Percentiles rank a stretch among this genome's conserved stretches.
Conservation (phyloP, 257 asterid genomes). For the Plantago ovata region DNA sequence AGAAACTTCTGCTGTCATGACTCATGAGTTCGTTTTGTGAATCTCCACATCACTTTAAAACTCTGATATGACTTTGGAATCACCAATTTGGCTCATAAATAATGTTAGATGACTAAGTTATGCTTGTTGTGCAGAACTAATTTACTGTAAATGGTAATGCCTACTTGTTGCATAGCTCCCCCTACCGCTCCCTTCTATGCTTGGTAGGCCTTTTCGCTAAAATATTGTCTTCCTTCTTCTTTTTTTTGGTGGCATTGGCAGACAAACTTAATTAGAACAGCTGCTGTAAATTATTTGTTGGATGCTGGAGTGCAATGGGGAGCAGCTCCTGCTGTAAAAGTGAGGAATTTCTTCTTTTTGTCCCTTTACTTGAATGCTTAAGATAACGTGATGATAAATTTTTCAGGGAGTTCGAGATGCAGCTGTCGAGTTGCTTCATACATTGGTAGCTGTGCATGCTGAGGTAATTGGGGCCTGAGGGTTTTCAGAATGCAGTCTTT, state of each 20-base stretch:
- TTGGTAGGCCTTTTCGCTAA: no score
- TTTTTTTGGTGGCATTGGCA: slow-evolving; percentile 21
- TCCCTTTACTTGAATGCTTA: slow-evolving; percentile 16
- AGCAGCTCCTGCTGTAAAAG: slow-evolving; percentile 85
- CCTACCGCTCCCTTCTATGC: no score
- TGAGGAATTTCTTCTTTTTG: slow-evolving; percentile 24
- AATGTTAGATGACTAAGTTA: no score
- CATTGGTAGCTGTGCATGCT: slow-evolving; percentile 92
- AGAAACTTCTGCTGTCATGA: no score
- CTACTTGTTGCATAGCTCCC: no score
- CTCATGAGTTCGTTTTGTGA: not conserved
- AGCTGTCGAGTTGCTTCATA: slow-evolving; percentile 88
- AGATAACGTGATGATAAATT: slow-evolving; percentile 16
- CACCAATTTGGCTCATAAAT: no score
- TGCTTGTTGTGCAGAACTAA: no score
- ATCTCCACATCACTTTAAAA: not conserved
- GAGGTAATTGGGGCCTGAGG: slow-evolving; percentile 51
- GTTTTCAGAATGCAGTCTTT: slow-evolving; percentile 9
- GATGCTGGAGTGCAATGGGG: slow-evolving; percentile 98
- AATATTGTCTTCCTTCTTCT: not conserved
- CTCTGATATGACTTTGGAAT: no score
- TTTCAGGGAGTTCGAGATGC: slow-evolving; percentile 96
- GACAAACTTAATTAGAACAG: slow-evolving; percentile 82
- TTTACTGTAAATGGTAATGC: no score
- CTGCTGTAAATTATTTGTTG: slow-evolving; percentile 84